A percentile compares a stretch with the other conserved stretches of the same genome.
Evolutionary conservation across 2,329 filamentous ascomycete species (phyloP).

Genomic region (Colletotrichum agaves): DNA sequence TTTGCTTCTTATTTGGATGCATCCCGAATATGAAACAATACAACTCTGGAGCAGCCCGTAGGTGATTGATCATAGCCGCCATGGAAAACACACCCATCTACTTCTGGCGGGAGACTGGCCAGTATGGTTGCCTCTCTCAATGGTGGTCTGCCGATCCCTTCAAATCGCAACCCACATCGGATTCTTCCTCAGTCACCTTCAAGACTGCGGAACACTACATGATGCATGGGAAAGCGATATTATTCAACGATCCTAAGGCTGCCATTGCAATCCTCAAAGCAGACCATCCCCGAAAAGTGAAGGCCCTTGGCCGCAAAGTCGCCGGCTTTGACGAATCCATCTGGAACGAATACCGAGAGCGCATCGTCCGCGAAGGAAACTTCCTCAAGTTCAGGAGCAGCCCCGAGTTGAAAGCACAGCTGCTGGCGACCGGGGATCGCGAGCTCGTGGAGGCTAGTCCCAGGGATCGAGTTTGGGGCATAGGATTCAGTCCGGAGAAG

Average conservation of each 20-base stretch:
- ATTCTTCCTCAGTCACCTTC: slow-evolving; percentile 51
- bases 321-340: slow-evolving; percentile 58
- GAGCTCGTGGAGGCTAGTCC: slow-evolving; percentile 73
- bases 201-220: slow-evolving; percentile 67
- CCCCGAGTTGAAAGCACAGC: slow-evolving; percentile 54
- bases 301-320: slow-evolving; percentile 66
- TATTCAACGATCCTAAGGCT: slow-evolving; percentile 57
- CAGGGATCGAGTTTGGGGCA: slow-evolving; percentile 72
- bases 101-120: slow-evolving; percentile 61
- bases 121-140: slow-evolving; percentile 68
- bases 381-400: slow-evolving; percentile 67
- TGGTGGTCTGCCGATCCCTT: slow-evolving; percentile 60
- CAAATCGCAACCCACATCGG: slow-evolving; percentile 52
- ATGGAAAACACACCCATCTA: slow-evolving; percentile 45
- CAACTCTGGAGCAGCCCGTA: too few relatives aligned
- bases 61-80: too few relatives aligned
- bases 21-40: background rate
- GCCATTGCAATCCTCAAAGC: slow-evolving; percentile 61
- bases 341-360: slow-evolving; percentile 63
- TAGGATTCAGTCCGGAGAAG: slow-evolving; percentile 66
- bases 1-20: background rate
- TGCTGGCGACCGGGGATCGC: slow-evolving; percentile 68
- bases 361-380: slow-evolving; percentile 68
- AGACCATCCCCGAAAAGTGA: slow-evolving; percentile 58
- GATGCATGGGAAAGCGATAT: slow-evolving; percentile 64